A percentile compares a stretch with the other conserved stretches of the same genome.
These are phyloP conservation scores for Hydrangea macrophylla DNA, from an alignment of 148 eudicot genomes.

Conservation along the genomic window DNA sequence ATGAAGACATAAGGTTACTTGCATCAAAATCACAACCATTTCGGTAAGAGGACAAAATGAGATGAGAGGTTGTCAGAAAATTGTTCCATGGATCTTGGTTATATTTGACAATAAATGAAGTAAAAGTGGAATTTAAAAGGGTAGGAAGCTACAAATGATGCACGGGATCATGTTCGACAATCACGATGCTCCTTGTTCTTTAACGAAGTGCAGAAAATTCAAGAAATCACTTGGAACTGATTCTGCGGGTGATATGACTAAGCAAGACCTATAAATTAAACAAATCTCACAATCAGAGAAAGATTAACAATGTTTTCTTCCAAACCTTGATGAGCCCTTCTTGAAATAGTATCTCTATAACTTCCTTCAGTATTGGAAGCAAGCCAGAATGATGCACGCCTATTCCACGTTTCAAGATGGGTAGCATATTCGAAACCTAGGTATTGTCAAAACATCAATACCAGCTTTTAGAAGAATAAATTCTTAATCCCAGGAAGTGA, in stretches of 20 bases:
- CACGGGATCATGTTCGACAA: not conserved
- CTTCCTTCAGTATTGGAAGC: conserved; percentile 98
- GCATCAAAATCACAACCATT: not conserved
- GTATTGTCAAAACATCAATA: conserved; percentile 14
- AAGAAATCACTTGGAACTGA: not conserved
- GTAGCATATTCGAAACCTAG: conserved; percentile 94
- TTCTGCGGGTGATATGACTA: not conserved
- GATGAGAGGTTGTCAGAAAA: not conserved
- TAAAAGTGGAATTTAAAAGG: not conserved
- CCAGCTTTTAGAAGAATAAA: not conserved
- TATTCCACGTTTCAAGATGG: conserved; percentile 93
- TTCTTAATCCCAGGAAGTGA: not conserved
- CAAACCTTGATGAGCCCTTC: conserved; percentile 96
- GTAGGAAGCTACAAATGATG: not conserved
- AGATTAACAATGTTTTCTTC: not conserved
- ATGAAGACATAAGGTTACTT: not conserved
- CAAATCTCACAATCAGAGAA: conserved; percentile 9
- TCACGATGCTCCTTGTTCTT: not conserved
- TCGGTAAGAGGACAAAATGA: not conserved
- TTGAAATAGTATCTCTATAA: conserved; percentile 92
- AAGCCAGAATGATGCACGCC: conserved; percentile 99
- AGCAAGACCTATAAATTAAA: not conserved
- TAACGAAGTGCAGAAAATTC: not conserved
- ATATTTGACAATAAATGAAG: not conserved
- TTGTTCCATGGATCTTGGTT: not conserved